Conservation (phyloP, 2,329 filamentous ascomycete genomes). For the Venturia pyrina region DNA sequence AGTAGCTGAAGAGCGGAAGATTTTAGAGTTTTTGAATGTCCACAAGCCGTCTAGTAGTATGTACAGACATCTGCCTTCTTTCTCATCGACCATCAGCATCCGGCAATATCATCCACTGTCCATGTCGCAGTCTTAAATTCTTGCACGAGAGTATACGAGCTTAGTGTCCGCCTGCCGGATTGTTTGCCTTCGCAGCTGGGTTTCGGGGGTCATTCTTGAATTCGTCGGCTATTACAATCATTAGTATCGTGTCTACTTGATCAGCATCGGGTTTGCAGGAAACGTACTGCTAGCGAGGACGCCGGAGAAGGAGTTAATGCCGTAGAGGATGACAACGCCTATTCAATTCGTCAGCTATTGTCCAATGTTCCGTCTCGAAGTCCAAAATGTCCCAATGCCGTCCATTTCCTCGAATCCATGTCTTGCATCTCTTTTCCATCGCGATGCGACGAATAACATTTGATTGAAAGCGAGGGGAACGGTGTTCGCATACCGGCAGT, state of each 20-base stretch:
- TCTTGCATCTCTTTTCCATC: neutral
- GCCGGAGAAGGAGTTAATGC: constrained; percentile 75
- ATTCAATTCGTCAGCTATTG: constrained; percentile 11
- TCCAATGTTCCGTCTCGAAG: neutral
- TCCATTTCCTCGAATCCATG: neutral
- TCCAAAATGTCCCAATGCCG: neutral
- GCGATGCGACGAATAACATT: neutral
- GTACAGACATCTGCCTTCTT: neutral
- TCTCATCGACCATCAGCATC: neutral
- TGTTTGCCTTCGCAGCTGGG: constrained; percentile 30
- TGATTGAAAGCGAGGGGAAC: neutral
- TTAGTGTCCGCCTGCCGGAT: neutral
- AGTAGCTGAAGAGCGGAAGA: neutral
- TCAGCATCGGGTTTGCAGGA: constrained; percentile 18
- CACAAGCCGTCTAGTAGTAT: neutral
- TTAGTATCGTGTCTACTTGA: neutral
- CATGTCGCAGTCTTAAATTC: neutral
- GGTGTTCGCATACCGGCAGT: constrained; percentile 65
- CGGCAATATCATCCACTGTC: neutral
- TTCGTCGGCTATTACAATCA: constrained; percentile 59
- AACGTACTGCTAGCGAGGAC: constrained; percentile 66
- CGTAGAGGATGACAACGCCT: constrained; percentile 84
- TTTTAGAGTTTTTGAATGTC: neutral
- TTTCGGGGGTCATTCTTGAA: constrained; percentile 97
- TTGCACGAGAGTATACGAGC: neutral